Evolutionary conservation across 2,329 filamentous ascomycete species (phyloP).

Genomic region (Hysterium pulicare): DNA sequence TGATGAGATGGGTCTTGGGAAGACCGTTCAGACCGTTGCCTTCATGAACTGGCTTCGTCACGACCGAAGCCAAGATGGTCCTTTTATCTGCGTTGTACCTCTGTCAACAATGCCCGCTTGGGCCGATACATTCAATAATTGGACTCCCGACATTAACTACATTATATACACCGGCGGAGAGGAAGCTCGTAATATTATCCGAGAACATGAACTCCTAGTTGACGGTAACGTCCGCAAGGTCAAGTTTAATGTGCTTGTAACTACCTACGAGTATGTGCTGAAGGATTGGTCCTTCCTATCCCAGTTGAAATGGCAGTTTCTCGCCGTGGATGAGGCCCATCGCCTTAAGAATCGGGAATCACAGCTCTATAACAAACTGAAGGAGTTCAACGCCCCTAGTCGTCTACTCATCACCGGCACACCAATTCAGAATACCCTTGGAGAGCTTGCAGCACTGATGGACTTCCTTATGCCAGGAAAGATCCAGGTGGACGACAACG

Average conservation of each 20-base stretch:
- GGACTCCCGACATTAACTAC: conserved; percentile 95
- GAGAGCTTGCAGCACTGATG: conserved; percentile 85
- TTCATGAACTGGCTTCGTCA: conserved; percentile 98
- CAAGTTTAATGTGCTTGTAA: conserved; percentile 97
- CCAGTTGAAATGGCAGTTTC: conserved; percentile 94
- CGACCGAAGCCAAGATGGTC: conserved; percentile 82
- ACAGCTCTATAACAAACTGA: conserved; percentile 80
- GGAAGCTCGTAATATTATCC: conserved; percentile 79
- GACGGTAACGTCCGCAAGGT: conserved; percentile 83
- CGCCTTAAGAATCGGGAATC: conserved; percentile 95
- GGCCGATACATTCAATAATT: conserved; percentile 96
- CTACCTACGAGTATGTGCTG: conserved; percentile 95
- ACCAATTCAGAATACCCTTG: conserved; percentile 94
- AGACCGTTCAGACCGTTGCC: conserved; percentile 94
- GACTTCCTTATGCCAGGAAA: conserved; percentile 97
- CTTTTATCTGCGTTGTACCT: conserved; percentile 95
- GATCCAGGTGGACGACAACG: conserved; percentile 84
- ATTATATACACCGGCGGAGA: conserved; percentile 94
- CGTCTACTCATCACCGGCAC: conserved; percentile 94
- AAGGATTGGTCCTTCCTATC: conserved; percentile 79
- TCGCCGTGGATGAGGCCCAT: conserved; percentile 95
- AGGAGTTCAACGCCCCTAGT: conserved; percentile 82
- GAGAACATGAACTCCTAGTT: conserved; percentile 82
- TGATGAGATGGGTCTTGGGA: conserved; percentile 97
- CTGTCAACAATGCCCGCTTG: conserved; percentile 96